Evolutionary conservation across 768 basidiomycete genomes (phyloP).

Genomic region (Tylopilus sp.): DNA sequence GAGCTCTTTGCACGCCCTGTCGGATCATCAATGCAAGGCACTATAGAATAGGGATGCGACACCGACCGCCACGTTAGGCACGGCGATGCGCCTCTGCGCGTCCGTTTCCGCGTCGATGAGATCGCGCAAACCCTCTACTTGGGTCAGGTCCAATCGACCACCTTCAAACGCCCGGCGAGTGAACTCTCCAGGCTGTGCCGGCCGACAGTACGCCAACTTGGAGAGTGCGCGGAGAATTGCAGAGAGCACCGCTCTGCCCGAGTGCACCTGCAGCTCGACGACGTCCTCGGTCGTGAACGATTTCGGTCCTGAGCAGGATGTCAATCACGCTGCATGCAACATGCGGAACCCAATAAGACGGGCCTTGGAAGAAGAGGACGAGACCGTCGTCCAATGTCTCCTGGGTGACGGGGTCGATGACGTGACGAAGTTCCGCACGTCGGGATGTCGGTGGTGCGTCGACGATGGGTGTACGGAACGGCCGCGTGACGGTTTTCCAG

Average conservation of each 20-base stretch:
- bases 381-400: slow-evolving; percentile 77
- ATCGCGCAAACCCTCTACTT: slow-evolving; percentile 86
- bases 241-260: slow-evolving; percentile 75
- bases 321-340: background rate
- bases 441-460: slow-evolving; percentile 48
- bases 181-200: slow-evolving; percentile 86
- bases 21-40: background rate
- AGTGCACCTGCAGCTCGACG: slow-evolving; percentile 84
- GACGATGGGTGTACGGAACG: slow-evolving; percentile 7
- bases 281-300: slow-evolving; percentile 85
- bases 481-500: slow-evolving; percentile 56
- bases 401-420: slow-evolving; percentile 58
- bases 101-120: slow-evolving; percentile 89
- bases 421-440: slow-evolving; percentile 65
- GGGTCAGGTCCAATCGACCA: slow-evolving; percentile 81
- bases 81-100: slow-evolving; percentile 68
- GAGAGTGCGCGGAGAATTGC: slow-evolving; percentile 66
- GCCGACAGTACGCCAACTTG: slow-evolving; percentile 59
- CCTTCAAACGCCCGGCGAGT: slow-evolving; percentile 79
- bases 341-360: slow-evolving; percentile 8
- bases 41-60: background rate
- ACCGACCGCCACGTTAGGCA: slow-evolving; percentile 65
- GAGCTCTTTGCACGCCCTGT: slow-evolving; percentile 62
- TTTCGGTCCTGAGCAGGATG: slow-evolving; percentile 50
- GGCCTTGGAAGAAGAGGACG: slow-evolving; percentile 79